Evolutionary conservation across 2,329 filamentous ascomycete species (phyloP).

Genomic region (Hypoxylon sp.): DNA sequence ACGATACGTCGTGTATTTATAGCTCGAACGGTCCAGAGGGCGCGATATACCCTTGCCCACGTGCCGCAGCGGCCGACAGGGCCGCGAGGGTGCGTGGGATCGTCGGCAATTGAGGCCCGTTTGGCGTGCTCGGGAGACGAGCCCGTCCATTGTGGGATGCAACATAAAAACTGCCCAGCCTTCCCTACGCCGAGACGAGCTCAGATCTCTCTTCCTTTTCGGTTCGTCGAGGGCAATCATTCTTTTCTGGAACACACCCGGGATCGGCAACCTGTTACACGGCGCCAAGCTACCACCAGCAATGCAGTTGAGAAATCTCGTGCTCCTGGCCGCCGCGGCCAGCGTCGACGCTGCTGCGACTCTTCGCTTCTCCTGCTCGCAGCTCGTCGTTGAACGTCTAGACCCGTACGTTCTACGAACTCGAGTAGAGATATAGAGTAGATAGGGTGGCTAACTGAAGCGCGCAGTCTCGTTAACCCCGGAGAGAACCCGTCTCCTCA

Average conservation of each 20-base stretch:
- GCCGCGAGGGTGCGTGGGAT: constrained; percentile 16
- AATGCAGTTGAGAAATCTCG: constrained; percentile 38
- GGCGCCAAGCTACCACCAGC: constrained; percentile 7
- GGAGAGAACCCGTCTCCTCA: constrained; percentile 41
- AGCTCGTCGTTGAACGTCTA: constrained; percentile 44
- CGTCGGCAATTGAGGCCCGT: constrained; percentile 31
- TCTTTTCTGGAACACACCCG: constrained; percentile 8
- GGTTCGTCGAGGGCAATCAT: constrained; percentile 17
- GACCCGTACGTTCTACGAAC: constrained; percentile 40
- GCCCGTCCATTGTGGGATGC: constrained; percentile 13
- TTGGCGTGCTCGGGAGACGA: constrained; percentile 19
- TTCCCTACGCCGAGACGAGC: background rate
- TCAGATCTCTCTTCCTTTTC: constrained; percentile 1
- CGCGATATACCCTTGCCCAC: constrained; percentile 7
- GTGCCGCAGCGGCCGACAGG: constrained; percentile 22
- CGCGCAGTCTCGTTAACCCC: constrained; percentile 40
- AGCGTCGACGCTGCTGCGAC: constrained; percentile 40
- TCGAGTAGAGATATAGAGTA: too few species aligned
- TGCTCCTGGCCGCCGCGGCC: constrained; percentile 36
- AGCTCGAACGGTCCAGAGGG: constrained; percentile 19
- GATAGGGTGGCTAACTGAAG: constrained; percentile 14
- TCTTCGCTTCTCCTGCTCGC: constrained; percentile 44
- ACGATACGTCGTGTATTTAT: constrained; percentile 22
- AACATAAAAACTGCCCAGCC: constrained; percentile 24
- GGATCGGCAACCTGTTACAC: constrained; percentile 10